Evolutionary conservation across 73 alveolate genomes (phyloP).

Genomic region (Symbiodinium natans): DNA sequence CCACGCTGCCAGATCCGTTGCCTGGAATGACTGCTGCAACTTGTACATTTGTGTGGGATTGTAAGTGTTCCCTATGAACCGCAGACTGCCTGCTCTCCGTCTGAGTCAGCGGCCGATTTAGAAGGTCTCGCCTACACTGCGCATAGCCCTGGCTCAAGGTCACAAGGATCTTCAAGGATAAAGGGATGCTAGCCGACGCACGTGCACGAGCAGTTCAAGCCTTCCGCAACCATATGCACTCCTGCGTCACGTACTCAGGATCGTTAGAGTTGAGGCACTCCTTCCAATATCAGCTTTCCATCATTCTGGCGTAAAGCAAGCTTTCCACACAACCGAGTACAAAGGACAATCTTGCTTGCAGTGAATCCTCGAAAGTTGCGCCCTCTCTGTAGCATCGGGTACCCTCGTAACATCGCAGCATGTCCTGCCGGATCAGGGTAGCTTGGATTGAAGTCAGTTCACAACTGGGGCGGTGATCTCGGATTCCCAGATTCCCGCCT

Average conservation of each 20-base stretch:
- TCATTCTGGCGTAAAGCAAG: too few species aligned
- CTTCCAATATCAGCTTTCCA: background rate
- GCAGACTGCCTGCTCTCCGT: too few species aligned
- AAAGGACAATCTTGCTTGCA: too few species aligned
- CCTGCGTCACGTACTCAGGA: slow-evolving; percentile 86
- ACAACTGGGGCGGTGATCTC: background rate
- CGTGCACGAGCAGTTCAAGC: background rate
- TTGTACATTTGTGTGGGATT: background rate
- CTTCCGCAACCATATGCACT: slow-evolving; percentile 88
- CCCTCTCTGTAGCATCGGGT: slow-evolving; percentile 86
- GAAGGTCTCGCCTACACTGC: slow-evolving; percentile 78
- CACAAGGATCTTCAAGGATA: background rate
- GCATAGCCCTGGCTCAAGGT: slow-evolving; percentile 65
- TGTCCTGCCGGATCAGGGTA: slow-evolving; percentile 29
- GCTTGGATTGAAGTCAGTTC: background rate
- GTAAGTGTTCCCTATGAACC: background rate
- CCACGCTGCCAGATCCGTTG: slow-evolving; percentile 91
- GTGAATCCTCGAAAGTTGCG: slow-evolving; percentile 78
- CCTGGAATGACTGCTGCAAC: background rate
- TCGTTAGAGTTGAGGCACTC: slow-evolving; percentile 91
- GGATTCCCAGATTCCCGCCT: background rate
- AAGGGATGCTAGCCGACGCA: background rate
- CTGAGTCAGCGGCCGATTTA: slow-evolving; percentile 21
- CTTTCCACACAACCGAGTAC: too few species aligned
- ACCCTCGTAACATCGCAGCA: slow-evolving; percentile 72